phyloP scores from a whole-genome alignment of 306 rosid genomes.

The Quercus aquifolioides region DNA sequence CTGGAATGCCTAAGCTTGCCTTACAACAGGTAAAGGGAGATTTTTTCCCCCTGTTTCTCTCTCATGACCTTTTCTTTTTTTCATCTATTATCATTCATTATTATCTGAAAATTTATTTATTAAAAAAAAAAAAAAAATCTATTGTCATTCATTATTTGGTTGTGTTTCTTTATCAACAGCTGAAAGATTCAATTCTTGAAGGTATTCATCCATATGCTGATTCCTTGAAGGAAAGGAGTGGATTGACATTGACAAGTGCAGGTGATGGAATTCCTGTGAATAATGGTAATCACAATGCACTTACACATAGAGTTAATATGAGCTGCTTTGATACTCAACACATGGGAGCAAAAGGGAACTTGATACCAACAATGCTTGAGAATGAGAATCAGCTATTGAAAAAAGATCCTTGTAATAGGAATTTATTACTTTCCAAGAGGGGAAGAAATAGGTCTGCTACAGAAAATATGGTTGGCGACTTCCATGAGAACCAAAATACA shows the following conservation, averaged over 20 bases:
- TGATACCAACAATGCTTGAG: slow-evolving; percentile 21
- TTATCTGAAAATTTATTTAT: too few relatives aligned
- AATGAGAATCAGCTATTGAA: slow-evolving; percentile 12
- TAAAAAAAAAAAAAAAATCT: too few relatives aligned
- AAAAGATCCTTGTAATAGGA: slow-evolving; percentile 17
- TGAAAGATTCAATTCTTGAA: slow-evolving; percentile 58
- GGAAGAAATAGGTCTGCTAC: slow-evolving; percentile 14
- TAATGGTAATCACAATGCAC: slow-evolving; percentile 19
- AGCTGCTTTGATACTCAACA: slow-evolving; percentile 24
- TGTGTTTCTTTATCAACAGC: slow-evolving; percentile 36
- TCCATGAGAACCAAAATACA: slow-evolving; percentile 15
- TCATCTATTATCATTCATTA: slow-evolving; percentile 14
- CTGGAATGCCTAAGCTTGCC: slow-evolving; percentile 41
- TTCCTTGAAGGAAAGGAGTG: slow-evolving; percentile 48
- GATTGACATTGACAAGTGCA: slow-evolving; percentile 30
- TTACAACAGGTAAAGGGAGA: slow-evolving; percentile 52
- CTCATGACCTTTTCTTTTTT: neutral
- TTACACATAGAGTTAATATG: slow-evolving; percentile 17
- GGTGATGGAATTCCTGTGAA: slow-evolving; percentile 12
- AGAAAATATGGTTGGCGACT: slow-evolving; percentile 17
- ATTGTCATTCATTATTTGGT: slow-evolving; percentile 2
- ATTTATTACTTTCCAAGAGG: slow-evolving; percentile 41
- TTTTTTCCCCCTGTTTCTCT: neutral
- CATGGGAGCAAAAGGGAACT: slow-evolving; percentile 26
- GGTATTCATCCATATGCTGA: slow-evolving; percentile 56